Evolutionary conservation across 2,329 filamentous ascomycete genomes (phyloP).

Genomic region (Cladophialophora immunda): DNA sequence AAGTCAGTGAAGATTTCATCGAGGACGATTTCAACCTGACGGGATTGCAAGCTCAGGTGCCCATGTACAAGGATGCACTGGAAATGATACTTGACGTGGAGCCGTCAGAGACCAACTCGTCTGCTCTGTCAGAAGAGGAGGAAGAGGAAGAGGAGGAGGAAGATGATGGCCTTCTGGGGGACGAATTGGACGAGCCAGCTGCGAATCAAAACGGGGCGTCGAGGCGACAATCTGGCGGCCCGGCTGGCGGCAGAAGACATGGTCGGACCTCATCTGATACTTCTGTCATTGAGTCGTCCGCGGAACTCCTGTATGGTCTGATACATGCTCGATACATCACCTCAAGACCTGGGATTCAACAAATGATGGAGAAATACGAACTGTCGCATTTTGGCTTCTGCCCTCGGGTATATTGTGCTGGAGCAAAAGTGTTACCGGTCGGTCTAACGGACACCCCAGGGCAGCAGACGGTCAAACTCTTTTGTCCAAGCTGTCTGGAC

Average conservation of each 20-base stretch:
- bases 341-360: constrained; percentile 92
- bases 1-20: constrained; percentile 98
- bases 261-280: constrained; percentile 89
- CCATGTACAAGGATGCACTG: constrained; percentile 98
- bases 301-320: constrained; percentile 96
- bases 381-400: constrained; percentile 94
- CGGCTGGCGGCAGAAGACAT: constrained; percentile 68
- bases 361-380: constrained; percentile 99
- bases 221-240: constrained; percentile 62
- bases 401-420: constrained; percentile 91
- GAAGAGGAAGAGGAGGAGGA: constrained; percentile 73
- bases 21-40: constrained; percentile 99
- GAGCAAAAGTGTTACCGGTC: constrained; percentile 88
- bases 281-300: constrained; percentile 94
- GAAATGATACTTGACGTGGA: constrained; percentile 99
- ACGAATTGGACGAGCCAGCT: constrained; percentile 59
- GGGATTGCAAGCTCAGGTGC: constrained; percentile 90
- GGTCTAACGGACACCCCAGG: constrained; percentile 94
- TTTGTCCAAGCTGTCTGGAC: constrained; percentile 95
- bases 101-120: constrained; percentile 72
- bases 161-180: constrained; percentile 72
- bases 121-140: constrained; percentile 61
- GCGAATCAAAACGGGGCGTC: constrained; percentile 53
- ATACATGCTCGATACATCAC: constrained; percentile 99
- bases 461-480: constrained; percentile 97